Conservation (phyloP, 148 eudicot genomes). For the Fallopia convolvulus region DNA sequence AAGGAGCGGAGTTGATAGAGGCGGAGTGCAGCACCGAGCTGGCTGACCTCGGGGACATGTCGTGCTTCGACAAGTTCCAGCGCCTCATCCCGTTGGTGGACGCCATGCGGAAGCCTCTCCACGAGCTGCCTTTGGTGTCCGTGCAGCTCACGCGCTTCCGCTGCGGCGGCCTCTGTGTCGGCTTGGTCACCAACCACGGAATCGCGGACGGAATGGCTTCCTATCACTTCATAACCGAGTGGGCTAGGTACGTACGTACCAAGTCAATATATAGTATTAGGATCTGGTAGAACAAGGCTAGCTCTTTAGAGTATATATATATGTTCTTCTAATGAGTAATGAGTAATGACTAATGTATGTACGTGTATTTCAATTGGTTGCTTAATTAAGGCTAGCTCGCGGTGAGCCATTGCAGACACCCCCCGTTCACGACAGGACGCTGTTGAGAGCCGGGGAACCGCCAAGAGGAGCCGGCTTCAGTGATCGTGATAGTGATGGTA, state of each 20-base stretch:
- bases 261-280: too few relatives aligned
- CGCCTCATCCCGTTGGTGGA: not conserved
- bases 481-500: too few relatives aligned
- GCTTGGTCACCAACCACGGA: not conserved
- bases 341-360: too few relatives aligned
- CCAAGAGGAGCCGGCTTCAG: not conserved
- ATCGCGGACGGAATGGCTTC: not conserved
- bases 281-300: too few relatives aligned
- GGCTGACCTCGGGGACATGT: not conserved
- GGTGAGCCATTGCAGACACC: not conserved
- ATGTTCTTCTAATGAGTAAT: too few relatives aligned
- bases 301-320: too few relatives aligned
- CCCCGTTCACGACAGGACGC: not conserved
- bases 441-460: not conserved
- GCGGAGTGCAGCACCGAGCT: not conserved
- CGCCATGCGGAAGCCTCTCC: not conserved
- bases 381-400: not conserved
- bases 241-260: not conserved
- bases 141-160: conserved; percentile 3
- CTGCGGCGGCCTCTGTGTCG: not conserved
- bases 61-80: not conserved
- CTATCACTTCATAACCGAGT: not conserved
- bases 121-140: not conserved
- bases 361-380: too few relatives aligned
- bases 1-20: not conserved